phyloP scores from a whole-genome alignment of 345 rosid genomes.

The Chamaenerion angustifolium region DNA sequence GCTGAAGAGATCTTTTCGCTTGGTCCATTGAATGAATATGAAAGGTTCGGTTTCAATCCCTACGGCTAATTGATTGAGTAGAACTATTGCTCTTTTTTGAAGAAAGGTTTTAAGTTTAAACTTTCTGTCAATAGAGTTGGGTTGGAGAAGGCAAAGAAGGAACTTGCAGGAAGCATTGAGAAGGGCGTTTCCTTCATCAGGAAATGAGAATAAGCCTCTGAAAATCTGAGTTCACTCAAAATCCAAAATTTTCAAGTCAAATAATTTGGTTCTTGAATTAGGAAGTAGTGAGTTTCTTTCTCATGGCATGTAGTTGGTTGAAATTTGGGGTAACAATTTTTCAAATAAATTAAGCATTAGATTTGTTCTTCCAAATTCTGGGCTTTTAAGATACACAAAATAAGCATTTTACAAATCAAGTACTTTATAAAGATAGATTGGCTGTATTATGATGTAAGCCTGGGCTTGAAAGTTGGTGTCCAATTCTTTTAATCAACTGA shows the following conservation, averaged over 20 bases:
- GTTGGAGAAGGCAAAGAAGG: constrained; percentile 84
- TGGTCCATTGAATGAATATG: constrained; percentile 71
- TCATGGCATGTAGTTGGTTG: too few relatives aligned
- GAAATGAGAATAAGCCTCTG: constrained; percentile 23
- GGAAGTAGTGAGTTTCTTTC: too few relatives aligned
- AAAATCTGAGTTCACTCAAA: neutral
- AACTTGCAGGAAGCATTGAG: constrained; percentile 58
- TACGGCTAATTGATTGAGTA: too few relatives aligned
- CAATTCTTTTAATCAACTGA: too few relatives aligned
- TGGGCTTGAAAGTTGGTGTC: too few relatives aligned
- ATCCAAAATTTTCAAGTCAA: neutral
- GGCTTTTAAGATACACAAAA: too few relatives aligned
- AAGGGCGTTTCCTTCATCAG: constrained; percentile 61
- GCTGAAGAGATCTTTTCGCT: constrained; percentile 63
- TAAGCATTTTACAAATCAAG: too few relatives aligned
- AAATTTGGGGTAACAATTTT: too few relatives aligned
- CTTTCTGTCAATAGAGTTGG: constrained; percentile 32
- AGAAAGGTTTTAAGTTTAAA: neutral
- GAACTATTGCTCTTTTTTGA: neutral
- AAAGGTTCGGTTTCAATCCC: constrained; percentile 35
- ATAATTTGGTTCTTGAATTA: neutral
- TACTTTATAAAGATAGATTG: too few relatives aligned
- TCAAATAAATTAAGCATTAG: too few relatives aligned
- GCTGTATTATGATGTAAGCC: too few relatives aligned
- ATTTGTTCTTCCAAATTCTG: too few relatives aligned